These are phyloP conservation scores for Croton setiger DNA, from an alignment of 441 rosid species.

Conservation along the genomic window DNA sequence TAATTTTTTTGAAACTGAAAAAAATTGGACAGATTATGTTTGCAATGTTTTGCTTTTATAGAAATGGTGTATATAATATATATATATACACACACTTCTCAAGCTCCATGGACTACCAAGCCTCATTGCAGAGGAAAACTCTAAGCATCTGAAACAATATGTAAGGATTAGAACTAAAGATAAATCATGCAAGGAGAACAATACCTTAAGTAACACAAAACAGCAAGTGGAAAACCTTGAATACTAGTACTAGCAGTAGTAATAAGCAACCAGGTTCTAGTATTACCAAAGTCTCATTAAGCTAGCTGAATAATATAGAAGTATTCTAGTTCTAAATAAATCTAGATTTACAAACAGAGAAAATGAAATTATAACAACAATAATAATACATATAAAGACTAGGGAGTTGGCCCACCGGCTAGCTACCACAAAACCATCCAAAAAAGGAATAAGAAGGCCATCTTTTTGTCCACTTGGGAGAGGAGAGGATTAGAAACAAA, in stretches of 20 bases:
- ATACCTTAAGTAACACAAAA: too few species aligned
- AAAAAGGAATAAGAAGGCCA: conserved; percentile 23
- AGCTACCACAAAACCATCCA: conserved; percentile 16
- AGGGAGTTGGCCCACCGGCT: conserved; percentile 16
- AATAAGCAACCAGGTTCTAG: background rate
- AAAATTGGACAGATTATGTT: too few species aligned
- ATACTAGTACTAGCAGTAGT: background rate
- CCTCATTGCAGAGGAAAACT: too few species aligned
- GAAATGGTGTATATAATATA: too few species aligned
- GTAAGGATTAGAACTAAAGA: too few species aligned
- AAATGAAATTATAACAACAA: too few species aligned
- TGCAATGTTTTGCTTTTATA: too few species aligned
- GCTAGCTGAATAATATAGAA: conserved; percentile 20
- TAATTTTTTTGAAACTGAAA: too few species aligned
- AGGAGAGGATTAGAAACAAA: conserved; percentile 21
- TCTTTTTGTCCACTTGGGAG: conserved; percentile 16
- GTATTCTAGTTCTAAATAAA: conserved; percentile 25
- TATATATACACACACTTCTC: too few species aligned
- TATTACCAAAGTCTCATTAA: conserved; percentile 11
- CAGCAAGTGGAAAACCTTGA: background rate
- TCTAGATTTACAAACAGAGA: conserved; percentile 26
- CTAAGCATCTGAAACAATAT: too few species aligned
- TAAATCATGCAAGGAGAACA: too few species aligned
- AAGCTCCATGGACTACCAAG: too few species aligned
- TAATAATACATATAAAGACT: background rate